These are phyloP conservation scores for Ceratocystis papillata DNA, from an alignment of 2,329 filamentous ascomycete species.

Conservation along the genomic window DNA sequence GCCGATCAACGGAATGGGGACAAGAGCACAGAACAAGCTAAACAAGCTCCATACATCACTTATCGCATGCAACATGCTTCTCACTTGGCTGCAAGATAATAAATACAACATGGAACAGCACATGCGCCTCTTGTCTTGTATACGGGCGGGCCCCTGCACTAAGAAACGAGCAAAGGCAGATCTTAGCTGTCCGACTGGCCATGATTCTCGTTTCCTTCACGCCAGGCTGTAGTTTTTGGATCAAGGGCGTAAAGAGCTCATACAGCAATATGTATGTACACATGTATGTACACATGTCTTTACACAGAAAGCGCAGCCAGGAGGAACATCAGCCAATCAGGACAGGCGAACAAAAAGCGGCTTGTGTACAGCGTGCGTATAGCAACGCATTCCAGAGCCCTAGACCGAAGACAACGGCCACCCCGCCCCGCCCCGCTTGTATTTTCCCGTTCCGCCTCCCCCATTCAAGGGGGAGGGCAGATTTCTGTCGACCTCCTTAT, in stretches of 20 bases:
- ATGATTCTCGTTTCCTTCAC: too few species aligned
- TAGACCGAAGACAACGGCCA: not conserved
- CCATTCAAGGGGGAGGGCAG: not conserved
- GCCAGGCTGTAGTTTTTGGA: too few species aligned
- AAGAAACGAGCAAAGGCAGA: not conserved
- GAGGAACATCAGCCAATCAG: too few species aligned
- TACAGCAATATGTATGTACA: too few species aligned
- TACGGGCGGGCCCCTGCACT: not conserved
- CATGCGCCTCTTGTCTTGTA: constrained; percentile 1
- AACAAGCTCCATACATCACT: not conserved
- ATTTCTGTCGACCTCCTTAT: not conserved
- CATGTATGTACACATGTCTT: too few species aligned
- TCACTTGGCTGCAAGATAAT: too few species aligned
- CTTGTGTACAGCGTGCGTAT: not conserved
- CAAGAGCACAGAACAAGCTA: not conserved
- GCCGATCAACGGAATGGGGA: not conserved
- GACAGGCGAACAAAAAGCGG: not conserved
- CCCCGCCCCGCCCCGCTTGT: constrained; percentile 4
- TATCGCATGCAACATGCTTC: not conserved
- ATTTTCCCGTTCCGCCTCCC: not conserved
- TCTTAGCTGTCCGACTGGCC: too few species aligned
- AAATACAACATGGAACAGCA: not conserved
- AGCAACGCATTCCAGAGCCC: not conserved
- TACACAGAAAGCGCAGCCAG: too few species aligned
- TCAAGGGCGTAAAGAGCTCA: too few species aligned